phyloP scores from a whole-genome alignment of 768 basidiomycete genomes.

The Pluteus cervinus region DNA sequence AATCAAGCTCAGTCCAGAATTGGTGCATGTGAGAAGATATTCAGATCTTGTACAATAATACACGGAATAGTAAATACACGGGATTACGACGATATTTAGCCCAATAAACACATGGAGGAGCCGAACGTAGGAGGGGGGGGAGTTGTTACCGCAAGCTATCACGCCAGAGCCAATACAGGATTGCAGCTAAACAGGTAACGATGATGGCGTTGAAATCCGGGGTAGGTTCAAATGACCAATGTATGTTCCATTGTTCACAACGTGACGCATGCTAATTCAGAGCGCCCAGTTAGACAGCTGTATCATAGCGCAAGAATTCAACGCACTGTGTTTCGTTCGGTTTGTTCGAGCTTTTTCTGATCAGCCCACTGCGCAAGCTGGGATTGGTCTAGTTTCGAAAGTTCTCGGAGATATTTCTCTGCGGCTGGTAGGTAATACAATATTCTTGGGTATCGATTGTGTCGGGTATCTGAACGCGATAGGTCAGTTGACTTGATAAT shows the following conservation, averaged over 20 bases:
- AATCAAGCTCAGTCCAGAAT: no score
- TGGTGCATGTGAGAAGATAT: no score
- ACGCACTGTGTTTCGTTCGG: conserved; percentile 19
- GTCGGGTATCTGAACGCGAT: conserved; percentile 7
- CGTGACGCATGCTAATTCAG: conserved; percentile 23
- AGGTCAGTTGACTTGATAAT: conserved; percentile 10
- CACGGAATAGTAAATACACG: no score
- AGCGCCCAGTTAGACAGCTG: not conserved
- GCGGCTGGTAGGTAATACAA: conserved; percentile 20
- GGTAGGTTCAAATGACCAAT: no score
- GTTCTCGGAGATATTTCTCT: conserved; percentile 20
- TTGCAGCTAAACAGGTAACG: no score
- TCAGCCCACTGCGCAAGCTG: conserved; percentile 20
- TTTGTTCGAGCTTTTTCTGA: conserved; percentile 20
- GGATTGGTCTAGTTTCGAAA: conserved; percentile 14
- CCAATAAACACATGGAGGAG: no score
- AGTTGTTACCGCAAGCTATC: no score
- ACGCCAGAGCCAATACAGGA: no score
- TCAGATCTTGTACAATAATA: no score
- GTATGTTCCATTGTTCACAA: conserved; percentile 28
- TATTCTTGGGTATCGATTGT: conserved; percentile 8
- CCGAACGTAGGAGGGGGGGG: no score
- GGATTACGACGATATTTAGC: no score
- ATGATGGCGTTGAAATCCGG: no score
- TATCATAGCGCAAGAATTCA: conserved; percentile 3